These are phyloP conservation scores for Amylostereum areolatum DNA, from an alignment of 1,284 basidiomycete species.

Conservation along the genomic window DNA sequence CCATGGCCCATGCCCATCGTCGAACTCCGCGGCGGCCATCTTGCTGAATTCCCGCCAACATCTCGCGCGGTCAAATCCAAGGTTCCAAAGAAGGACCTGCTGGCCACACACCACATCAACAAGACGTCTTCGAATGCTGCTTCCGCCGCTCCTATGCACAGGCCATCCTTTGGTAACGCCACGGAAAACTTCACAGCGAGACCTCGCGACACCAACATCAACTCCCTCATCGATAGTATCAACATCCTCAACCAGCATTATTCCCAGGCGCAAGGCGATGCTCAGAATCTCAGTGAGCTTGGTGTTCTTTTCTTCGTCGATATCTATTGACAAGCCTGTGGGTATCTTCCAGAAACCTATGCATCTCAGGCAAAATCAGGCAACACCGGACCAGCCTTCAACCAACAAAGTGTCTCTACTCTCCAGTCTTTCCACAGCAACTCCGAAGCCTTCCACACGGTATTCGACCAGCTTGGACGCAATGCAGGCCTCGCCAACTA, in stretches of 20 bases:
- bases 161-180: too few relatives aligned
- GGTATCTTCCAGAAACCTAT: slow-evolving; percentile 24
- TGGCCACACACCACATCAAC: too few relatives aligned
- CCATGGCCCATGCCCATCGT: slow-evolving; percentile 22
- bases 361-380: slow-evolving; percentile 24
- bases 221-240: slow-evolving; percentile 16
- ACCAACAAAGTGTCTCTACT: slow-evolving; percentile 29
- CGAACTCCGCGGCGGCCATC: not conserved
- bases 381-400: slow-evolving; percentile 27
- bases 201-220: slow-evolving; percentile 9
- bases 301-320: not conserved
- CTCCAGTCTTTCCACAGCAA: slow-evolving; percentile 35
- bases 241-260: slow-evolving; percentile 21
- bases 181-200: too few relatives aligned
- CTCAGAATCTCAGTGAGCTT: slow-evolving; percentile 21
- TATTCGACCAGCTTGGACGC: slow-evolving; percentile 29
- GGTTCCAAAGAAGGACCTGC: too few relatives aligned
- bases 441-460: slow-evolving; percentile 30
- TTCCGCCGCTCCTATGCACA: too few relatives aligned
- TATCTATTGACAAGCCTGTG: slow-evolving; percentile 2
- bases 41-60: too few relatives aligned
- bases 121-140: too few relatives aligned
- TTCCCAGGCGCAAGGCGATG: slow-evolving; percentile 14
- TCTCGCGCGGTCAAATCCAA: not conserved
- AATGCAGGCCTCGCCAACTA: slow-evolving; percentile 52